Base-by-base conservation (phyloP, 73 alveolate genomes). In the Paramecium primaurelia region DNA sequence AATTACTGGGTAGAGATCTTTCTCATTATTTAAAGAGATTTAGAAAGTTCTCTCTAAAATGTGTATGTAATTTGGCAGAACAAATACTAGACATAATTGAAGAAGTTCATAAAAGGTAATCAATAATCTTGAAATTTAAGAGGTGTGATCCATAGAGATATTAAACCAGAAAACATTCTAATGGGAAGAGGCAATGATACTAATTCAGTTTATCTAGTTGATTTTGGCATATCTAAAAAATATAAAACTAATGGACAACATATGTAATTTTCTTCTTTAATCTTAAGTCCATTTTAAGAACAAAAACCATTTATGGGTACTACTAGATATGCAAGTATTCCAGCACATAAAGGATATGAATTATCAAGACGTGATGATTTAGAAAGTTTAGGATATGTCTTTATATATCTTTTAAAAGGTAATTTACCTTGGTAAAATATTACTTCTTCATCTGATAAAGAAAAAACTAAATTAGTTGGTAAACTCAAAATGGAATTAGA, bases 391-490 rank as follows among this genome's bases (percentile, higher is more conserved):
- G 98, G 98, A 8, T 96, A 96, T 42, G 97, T 97, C 26, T 68
- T 97, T 92, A 93, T 95, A 89, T 95, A 88, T 64, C 86, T 92
- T 86, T 30, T 69, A 58, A 93, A 95, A 40, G 96, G 97, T 26
- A 92, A 25, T 59, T 86, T 95, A 77, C 99, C 99, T 37, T 98
- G 99, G 99, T 96, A 96, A 85, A 99, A 99, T 9, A 94, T 96
- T 93, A 91, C 93, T 86, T 98, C 99, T 0, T 89, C 95, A 77
- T 92, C 97, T 7, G 97, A 96, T 88, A 96, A 96, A 77, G 99
- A 98, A 89, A 98, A 98, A 91, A 95, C 97, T 87, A 96, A 95
- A 93, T 94, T 93, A 86, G 95, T 98, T 69, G 93, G 92, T 93
- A 97, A 96, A 58, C 94, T 92, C 95, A 97, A 97, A 93, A 75